Base-by-base conservation (phyloP, 352 stramenopile species). In the Halophytophthora polymorphica region DNA sequence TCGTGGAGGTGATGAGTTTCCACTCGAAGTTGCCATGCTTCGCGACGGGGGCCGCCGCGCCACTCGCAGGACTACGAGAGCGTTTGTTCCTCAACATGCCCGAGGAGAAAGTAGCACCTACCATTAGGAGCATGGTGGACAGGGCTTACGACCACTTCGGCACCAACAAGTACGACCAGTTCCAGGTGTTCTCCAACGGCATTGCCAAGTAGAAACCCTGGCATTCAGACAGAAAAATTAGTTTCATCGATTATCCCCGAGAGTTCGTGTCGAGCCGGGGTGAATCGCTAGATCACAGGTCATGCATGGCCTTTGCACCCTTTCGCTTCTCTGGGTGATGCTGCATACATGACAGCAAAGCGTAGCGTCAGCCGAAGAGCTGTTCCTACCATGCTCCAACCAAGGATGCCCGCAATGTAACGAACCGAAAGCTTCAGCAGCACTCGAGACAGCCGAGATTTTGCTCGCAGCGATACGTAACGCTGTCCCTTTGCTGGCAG, bases 151-250 rank as follows among this genome's bases (percentile, higher is more conserved):
- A 96, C 55, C 96, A 98, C 77, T 98, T 96, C 77, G 87, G 91
- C 44, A 98, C 96, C 10, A 86, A 79, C 56, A 98, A 95, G 79
- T 98, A 98, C 69, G 93, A 97, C 67, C 72, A 95, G 42, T 98
- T 97, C 65, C 91, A 98, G 63, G 74, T 87, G 10, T 97, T 86
- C 51, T 91, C 83, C n/a, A 95, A 94, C 58, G 88, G 88, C n/a
- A 96, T 96, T 40, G 73, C 79, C 47, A 90, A 88, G 52, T 92
- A 82, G 66, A 66, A 21, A 23, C 2, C 28, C 18, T 14, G 0
- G 29, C 15, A 22, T n/a, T 10, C 11, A 31, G 31, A 12, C 6
- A 45, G 25, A 45, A 39, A 2, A 14, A 5, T 11, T 19, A 42
- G 8, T 8, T 4, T 31, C 25, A 31, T 31, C 4, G 25, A 8